Evolutionary conservation across 768 basidiomycete genomes (phyloP).

Genomic region (Epithele typhae): DNA sequence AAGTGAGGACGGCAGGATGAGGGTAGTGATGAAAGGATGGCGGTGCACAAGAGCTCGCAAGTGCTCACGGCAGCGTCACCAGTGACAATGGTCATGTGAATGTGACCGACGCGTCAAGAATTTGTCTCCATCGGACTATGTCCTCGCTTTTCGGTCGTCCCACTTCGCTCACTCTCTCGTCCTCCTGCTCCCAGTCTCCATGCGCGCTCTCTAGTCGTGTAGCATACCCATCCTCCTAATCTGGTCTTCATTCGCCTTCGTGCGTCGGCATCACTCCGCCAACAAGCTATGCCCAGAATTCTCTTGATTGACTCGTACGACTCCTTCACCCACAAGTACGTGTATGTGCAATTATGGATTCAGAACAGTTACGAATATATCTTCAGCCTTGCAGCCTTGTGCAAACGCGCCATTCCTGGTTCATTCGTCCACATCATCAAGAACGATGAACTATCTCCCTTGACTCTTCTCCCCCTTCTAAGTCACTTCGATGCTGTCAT

Average conservation of each 20-base stretch:
- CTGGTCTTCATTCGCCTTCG: not conserved
- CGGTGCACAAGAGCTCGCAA: not conserved
- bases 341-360: constrained; percentile 5
- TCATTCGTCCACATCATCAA: constrained; percentile 66
- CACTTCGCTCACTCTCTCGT: not conserved
- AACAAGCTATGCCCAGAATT: constrained; percentile 38
- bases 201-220: too few relatives aligned
- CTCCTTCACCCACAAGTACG: constrained; percentile 86
- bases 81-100: not conserved
- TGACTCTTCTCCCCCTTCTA: constrained; percentile 50
- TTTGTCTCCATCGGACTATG: too few relatives aligned
- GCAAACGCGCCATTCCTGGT: constrained; percentile 56
- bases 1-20: not conserved
- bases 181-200: too few relatives aligned
- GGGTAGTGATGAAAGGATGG: not conserved
- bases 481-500: constrained; percentile 63
- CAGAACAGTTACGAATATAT: not conserved
- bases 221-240: too few relatives aligned
- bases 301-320: constrained; percentile 82
- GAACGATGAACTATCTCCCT: constrained; percentile 56
- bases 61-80: too few relatives aligned
- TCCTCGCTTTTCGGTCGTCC: not conserved
- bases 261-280: too few relatives aligned
- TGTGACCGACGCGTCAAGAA: not conserved
- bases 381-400: constrained; percentile 66